Evolutionary conservation across 768 basidiomycete genomes (phyloP).

Genomic region (Hemileccinum rubropunctum): DNA sequence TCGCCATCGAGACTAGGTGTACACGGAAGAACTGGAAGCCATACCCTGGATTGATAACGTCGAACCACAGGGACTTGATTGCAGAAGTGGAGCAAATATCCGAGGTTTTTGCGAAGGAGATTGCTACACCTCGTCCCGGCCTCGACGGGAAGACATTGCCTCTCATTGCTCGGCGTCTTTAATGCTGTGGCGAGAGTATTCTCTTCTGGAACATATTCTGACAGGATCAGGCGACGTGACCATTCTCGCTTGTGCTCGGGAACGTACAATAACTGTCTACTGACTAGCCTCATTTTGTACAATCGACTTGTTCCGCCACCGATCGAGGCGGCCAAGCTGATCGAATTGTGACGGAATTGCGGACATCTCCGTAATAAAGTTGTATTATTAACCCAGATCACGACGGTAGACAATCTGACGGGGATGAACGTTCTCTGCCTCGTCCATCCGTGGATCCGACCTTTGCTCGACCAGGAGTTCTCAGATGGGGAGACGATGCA

Average conservation of each 20-base stretch:
- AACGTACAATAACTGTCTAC: slow-evolving; percentile 5
- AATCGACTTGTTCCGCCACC: neutral
- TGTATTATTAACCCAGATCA: neutral
- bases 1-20: slow-evolving; percentile 12
- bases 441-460: neutral
- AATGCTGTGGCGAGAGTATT: slow-evolving; percentile 8
- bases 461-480: neutral
- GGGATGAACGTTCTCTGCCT: neutral
- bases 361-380: neutral
- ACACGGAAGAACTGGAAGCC: slow-evolving; percentile 12
- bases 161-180: slow-evolving; percentile 16
- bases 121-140: slow-evolving; percentile 5
- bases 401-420: neutral
- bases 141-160: slow-evolving; percentile 9
- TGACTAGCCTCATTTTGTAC: neutral
- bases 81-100: neutral
- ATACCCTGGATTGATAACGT: neutral
- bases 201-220: slow-evolving; percentile 14
- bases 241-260: slow-evolving; percentile 14
- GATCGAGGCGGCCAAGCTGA: neutral
- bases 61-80: neutral
- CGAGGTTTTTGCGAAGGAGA: neutral
- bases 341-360: neutral
- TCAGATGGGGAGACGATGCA: too few species aligned
- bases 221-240: slow-evolving; percentile 6